Base-by-base conservation (phyloP, 768 basidiomycete species). In the Boletus sp. region DNA sequence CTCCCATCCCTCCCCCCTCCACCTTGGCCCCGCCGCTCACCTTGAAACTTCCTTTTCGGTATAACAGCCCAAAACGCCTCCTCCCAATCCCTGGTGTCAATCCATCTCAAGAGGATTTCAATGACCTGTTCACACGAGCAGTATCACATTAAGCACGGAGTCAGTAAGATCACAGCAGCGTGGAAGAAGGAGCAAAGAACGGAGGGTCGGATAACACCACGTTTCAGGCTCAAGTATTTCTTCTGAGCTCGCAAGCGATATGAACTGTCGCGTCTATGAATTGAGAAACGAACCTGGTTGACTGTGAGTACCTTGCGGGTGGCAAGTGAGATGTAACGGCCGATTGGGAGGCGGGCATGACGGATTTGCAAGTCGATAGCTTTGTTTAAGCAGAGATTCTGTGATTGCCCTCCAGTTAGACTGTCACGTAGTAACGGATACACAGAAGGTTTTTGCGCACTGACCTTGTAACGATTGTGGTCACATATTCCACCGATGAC, bases 271-370 rank as follows among this genome's bases (percentile, higher is more conserved):
- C n/a, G 44, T 37, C 2, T 8, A 38, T 35, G 39, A 53, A 47
- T 9, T 37, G 10, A 15, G 17, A 43, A 47, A 64, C 70, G 43
- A 40, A 81, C 83, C 73, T 98, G 97, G 71, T 99, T 98, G 50
- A 99, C 94, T 1, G 97, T 99, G 58, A 99, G 77, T 32, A 99
- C 93, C 65, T 98, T 98, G 57, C 97, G 85, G 10, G 95, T 94
- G 32, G 87, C 80, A 53, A 99, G 76, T 41, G 87, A 79, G 34
- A 98, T 76, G 69, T 91, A 97, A 51, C 85, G 87, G n/a, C 93
- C 91, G 51, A 99, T 98, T 4, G 97, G 97, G 51, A 99, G 82
- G 47, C 90, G 86, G 5, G 94, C 97, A 38, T 93, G 88, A 40
- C 86, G 82, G 51, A 98, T 80, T 5, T 81, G 82, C 35, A 88